Percentiles rank a stretch among this genome's conserved stretches.
phyloP scores from a whole-genome alignment of 164 flowering plant species.

The Magnolia sinica region DNA sequence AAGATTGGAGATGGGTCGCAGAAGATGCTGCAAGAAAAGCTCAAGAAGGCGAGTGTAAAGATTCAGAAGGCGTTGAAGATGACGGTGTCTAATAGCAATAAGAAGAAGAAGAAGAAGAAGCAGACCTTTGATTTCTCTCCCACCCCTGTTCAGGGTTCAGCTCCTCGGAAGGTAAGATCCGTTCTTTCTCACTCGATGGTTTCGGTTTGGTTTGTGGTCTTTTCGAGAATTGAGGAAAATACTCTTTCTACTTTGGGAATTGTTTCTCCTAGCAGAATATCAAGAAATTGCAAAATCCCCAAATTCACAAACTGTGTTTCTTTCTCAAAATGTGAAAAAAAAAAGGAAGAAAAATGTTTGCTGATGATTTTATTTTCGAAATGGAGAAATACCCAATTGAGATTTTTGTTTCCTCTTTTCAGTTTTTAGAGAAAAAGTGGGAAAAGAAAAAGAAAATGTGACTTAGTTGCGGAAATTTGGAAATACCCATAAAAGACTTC shows the following conservation, averaged over 20 bases:
- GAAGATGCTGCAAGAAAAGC: slow-evolving; percentile 11
- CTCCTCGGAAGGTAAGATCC: slow-evolving; percentile 19
- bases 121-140: slow-evolving; percentile 22
- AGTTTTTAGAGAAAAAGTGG: too few species aligned
- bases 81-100: not conserved
- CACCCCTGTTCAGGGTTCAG: slow-evolving; percentile 21
- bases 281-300: too few species aligned
- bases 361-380: not conserved
- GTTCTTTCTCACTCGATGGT: not conserved
- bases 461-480: too few species aligned
- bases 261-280: too few species aligned
- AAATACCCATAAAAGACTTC: too few species aligned
- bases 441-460: too few species aligned
- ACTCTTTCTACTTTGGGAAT: too few species aligned
- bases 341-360: too few species aligned
- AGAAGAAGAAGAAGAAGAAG: slow-evolving; percentile 15
- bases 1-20: slow-evolving; percentile 19
- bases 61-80: slow-evolving; percentile 23
- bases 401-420: not conserved
- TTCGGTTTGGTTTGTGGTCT: not conserved
- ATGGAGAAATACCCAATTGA: not conserved
- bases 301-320: too few species aligned
- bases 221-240: too few species aligned
- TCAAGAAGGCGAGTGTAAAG: slow-evolving; percentile 13
- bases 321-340: too few species aligned